phyloP scores from a whole-genome alignment of 176 grass and related monocot genomes.

The Aegilops bicornis region DNA sequence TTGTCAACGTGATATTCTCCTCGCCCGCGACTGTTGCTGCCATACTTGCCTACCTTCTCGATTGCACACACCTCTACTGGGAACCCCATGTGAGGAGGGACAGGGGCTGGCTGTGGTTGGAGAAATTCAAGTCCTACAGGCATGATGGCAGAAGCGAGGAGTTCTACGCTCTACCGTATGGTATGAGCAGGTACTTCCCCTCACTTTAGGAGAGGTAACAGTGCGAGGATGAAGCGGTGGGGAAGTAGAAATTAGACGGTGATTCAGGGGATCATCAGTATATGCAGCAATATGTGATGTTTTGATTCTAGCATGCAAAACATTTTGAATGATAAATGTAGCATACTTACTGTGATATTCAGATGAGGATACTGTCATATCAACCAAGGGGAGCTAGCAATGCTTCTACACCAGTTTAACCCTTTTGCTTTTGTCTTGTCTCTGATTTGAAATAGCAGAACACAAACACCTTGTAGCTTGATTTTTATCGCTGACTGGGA shows the following conservation, averaged over 20 bases:
- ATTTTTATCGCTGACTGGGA: background rate
- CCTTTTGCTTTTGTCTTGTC: background rate
- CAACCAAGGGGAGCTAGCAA: background rate
- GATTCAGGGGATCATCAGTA: background rate
- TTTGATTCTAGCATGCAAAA: constrained; percentile 19
- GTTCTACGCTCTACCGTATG: constrained; percentile 83
- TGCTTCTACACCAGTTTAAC: background rate
- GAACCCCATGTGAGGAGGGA: constrained; percentile 59
- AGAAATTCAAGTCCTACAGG: constrained; percentile 71
- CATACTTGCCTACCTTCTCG: constrained; percentile 76
- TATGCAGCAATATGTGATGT: constrained; percentile 18
- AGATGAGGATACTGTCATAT: background rate
- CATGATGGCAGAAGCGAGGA: constrained; percentile 72
- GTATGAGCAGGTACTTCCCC: constrained; percentile 89
- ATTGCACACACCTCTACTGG: constrained; percentile 64
- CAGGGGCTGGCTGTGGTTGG: constrained; percentile 78
- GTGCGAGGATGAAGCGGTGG: background rate
- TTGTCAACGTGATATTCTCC: constrained; percentile 89
- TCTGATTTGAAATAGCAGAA: background rate
- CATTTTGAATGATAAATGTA: constrained; percentile 5
- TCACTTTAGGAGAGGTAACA: constrained; percentile 44
- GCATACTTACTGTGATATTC: background rate
- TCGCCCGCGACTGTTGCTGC: constrained; percentile 85
- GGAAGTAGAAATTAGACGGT: background rate
- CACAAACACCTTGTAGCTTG: background rate